Base-by-base conservation (phyloP, 176 grass and related monocot genomes). In the Typha latifolia region DNA sequence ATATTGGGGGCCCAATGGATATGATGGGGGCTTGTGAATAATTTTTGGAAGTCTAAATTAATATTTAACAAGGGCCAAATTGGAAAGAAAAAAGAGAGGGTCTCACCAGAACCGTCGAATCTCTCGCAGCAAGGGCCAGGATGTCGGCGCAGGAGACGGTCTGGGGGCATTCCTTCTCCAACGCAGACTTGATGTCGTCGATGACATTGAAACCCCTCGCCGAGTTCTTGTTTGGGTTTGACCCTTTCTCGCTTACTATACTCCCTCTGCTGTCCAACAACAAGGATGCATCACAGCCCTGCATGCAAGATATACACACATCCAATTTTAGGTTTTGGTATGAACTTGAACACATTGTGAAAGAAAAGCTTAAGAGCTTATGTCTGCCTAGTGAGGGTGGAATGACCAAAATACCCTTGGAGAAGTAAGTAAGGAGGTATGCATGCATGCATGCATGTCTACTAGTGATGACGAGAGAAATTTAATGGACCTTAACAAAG, bases 231-330 rank as follows among this genome's bases (percentile, higher is more conserved):
- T 93, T 93, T 12, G 90, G 90, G 66, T 75, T 80, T 8, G 90
- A 93, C 69, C 85, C 90, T 70, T 93, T 93, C 79, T 93, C 90
- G 21, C 90, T 93, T 49, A 93, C 69, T 59, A 93, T 88, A 64
- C 82, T 85, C 51, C 62, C 75, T 43, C 75, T 88, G 66, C 81
- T 93, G 74, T 93, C 90, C 76, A 93, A 69, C 70, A 93, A 77
- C 56, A 93, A 76, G 0, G 90, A 93, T 27, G 85, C 90, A 64
- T 93, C 90, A 5, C 90, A 93, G 14, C 90, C 90, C 90, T 93
- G 62, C 78, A 51, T n/a, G n/a, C n/a, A n/a, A 48, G 18, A 70
- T 13, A 69, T 49, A 51, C 8, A 14, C 47, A 56, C 51, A 16
- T 12, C 51, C 11, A 55, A 55, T 16, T 55, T 55, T 55, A 55